phyloP scores from a whole-genome alignment of 1,284 basidiomycete genomes.

The Moesziomyces globuligerus region DNA sequence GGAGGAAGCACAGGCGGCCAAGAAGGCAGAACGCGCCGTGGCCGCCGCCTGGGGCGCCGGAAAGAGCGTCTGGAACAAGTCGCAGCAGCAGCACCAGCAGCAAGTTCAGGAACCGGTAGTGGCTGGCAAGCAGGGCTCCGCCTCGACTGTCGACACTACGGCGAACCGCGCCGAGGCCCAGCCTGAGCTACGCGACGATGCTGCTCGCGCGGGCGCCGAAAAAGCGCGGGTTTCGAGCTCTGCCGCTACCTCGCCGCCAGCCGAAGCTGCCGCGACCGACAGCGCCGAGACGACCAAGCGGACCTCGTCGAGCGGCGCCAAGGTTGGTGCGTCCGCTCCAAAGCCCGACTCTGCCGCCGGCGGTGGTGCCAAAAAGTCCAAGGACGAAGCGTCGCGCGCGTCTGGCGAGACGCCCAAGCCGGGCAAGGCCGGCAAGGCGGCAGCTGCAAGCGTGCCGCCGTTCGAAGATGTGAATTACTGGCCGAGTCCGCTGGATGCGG shows the following conservation, averaged over 20 bases:
- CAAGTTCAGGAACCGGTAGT: not conserved
- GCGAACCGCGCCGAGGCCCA: not conserved
- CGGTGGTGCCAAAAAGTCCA: slow-evolving; percentile 8
- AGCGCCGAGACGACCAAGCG: not conserved
- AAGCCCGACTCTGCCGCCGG: not conserved
- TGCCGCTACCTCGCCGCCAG: not conserved
- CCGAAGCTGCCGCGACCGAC: not conserved
- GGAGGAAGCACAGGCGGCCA: slow-evolving; percentile 29
- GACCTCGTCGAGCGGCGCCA: not conserved
- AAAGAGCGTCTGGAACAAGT: slow-evolving; percentile 43
- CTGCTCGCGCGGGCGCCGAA: not conserved
- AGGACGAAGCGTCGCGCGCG: slow-evolving; percentile 3
- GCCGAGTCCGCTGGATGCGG: slow-evolving; percentile 48
- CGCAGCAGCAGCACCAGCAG: slow-evolving; percentile 23
- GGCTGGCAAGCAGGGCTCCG: not conserved
- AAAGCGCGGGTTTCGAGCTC: not conserved
- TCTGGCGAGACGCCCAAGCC: slow-evolving; percentile 7
- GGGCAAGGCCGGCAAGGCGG: slow-evolving; percentile 9
- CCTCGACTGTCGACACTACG: not conserved
- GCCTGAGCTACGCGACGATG: not conserved
- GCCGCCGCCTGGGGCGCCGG: slow-evolving; percentile 49
- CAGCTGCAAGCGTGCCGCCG: slow-evolving; percentile 12
- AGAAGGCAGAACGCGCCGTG: slow-evolving; percentile 48
- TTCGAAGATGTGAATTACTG: slow-evolving; percentile 44
- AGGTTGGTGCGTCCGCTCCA: not conserved